These are phyloP conservation scores for Fraxinus paxiana DNA, from an alignment of 305 asterid genomes.

Conservation along the genomic window DNA sequence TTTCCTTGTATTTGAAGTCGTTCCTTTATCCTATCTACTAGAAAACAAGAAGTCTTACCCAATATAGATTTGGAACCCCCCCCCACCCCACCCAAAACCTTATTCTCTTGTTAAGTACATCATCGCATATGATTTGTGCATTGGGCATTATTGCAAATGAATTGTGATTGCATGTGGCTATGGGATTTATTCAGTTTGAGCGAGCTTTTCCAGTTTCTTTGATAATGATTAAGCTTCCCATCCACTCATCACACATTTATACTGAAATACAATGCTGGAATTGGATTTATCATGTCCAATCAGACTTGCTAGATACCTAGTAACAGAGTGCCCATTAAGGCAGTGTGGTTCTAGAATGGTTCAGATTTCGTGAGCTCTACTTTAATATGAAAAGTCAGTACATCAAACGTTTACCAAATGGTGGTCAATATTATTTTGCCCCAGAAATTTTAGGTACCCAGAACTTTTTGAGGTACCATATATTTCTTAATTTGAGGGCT, in stretches of 20 bases:
- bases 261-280: neutral
- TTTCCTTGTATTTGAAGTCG: neutral
- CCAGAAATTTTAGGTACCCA: neutral
- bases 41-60: neutral
- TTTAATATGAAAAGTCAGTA: neutral
- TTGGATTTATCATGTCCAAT: neutral
- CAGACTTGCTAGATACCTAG: neutral
- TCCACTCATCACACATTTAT: neutral
- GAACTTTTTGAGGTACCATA: neutral
- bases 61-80: neutral
- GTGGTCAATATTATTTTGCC: neutral
- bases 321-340: neutral
- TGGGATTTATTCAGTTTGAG: neutral
- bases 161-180: neutral
- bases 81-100: neutral
- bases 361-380: neutral
- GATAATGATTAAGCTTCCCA: neutral
- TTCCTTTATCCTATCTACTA: neutral
- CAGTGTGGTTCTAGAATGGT: neutral
- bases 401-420: neutral
- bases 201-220: neutral
- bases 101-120: neutral
- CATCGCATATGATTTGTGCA: neutral
- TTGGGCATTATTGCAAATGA: neutral
- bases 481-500: neutral